Evolutionary conservation across 148 eudicot genomes (phyloP).

Genomic region (Nyssa sinensis): DNA sequence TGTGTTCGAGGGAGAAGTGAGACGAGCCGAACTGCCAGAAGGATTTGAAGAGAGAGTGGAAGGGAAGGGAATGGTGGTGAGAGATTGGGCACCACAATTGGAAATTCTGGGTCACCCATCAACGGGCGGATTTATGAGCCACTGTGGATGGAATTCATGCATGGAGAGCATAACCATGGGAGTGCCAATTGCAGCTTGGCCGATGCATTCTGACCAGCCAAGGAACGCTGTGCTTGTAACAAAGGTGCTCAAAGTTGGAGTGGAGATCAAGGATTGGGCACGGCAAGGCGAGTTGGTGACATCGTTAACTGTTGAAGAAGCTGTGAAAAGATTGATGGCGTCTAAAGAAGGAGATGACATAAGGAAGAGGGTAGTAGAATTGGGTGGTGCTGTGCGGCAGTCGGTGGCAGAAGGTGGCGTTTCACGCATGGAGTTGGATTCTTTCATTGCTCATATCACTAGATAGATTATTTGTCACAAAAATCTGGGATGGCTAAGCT

Average conservation of each 20-base stretch:
- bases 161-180: slow-evolving; percentile 42
- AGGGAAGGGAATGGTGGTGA: slow-evolving; percentile 25
- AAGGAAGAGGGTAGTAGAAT: slow-evolving; percentile 25
- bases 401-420: slow-evolving; percentile 29
- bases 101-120: slow-evolving; percentile 36
- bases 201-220: slow-evolving; percentile 42
- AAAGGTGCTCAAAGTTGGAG: slow-evolving; percentile 24
- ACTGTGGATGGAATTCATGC: slow-evolving; percentile 48
- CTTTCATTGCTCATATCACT: slow-evolving; percentile 28
- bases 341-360: slow-evolving; percentile 32
- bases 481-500: too few species aligned
- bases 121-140: slow-evolving; percentile 39
- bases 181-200: slow-evolving; percentile 42
- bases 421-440: slow-evolving; percentile 26
- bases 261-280: slow-evolving; percentile 24
- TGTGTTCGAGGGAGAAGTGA: background rate
- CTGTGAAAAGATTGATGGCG: slow-evolving; percentile 22
- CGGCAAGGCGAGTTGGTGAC: slow-evolving; percentile 13
- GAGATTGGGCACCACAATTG: slow-evolving; percentile 46
- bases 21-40: slow-evolving; percentile 14
- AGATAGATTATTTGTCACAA: slow-evolving; percentile 22
- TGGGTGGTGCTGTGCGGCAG: slow-evolving; percentile 10
- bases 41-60: slow-evolving; percentile 30
- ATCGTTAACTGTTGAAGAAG: slow-evolving; percentile 8
- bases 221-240: slow-evolving; percentile 29